phyloP scores from a whole-genome alignment of 345 rosid species.

The Pistacia atlantica region DNA sequence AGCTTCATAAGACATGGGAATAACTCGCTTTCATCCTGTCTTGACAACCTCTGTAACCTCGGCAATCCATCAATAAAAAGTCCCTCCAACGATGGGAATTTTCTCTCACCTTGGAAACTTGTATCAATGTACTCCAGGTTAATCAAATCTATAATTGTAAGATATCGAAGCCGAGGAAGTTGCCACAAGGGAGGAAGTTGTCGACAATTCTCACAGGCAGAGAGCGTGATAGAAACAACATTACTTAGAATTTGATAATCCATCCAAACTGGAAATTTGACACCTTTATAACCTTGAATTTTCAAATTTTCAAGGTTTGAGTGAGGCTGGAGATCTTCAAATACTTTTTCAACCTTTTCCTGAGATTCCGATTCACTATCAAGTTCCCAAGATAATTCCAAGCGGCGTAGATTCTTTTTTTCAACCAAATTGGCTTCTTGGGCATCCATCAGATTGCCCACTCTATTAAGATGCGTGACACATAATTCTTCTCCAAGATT shows the following conservation, averaged over 20 bases:
- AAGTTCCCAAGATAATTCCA: neutral
- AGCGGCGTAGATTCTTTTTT: slow-evolving; percentile 13
- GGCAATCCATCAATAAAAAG: neutral
- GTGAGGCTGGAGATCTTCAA: slow-evolving; percentile 16
- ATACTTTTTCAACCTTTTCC: slow-evolving; percentile 9
- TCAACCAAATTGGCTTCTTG: slow-evolving; percentile 16
- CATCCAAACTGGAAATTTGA: neutral
- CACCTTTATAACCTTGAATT: neutral
- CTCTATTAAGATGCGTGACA: slow-evolving; percentile 7
- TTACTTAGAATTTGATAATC: neutral
- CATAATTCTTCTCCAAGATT: slow-evolving; percentile 13
- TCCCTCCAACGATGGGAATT: neutral
- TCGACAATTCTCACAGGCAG: neutral
- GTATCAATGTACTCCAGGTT: neutral
- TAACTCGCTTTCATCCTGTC: neutral
- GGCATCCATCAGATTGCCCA: slow-evolving; percentile 11
- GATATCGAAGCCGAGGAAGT: neutral
- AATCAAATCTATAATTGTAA: neutral
- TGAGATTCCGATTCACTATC: neutral
- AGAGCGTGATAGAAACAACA: neutral
- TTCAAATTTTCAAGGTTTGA: neutral
- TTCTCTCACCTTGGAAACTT: neutral
- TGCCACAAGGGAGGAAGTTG: neutral
- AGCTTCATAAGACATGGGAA: neutral
- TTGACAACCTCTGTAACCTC: neutral